These are phyloP conservation scores for Triticum turgidum DNA, from an alignment of 176 grass and related monocot species.

Conservation along the genomic window DNA sequence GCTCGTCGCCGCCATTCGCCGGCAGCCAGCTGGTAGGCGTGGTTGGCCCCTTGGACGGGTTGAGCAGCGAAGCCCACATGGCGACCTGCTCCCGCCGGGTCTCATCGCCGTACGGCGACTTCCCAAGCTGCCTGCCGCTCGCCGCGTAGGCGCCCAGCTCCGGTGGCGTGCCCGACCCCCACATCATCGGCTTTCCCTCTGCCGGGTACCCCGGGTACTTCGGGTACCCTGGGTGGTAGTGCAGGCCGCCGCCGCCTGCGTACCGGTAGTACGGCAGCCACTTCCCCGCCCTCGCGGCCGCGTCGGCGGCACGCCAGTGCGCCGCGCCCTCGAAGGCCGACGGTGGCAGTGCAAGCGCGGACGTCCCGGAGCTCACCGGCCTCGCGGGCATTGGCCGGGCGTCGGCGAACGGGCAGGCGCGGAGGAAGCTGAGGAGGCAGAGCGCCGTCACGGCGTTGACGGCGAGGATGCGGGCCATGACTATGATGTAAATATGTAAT, in stretches of 20 bases:
- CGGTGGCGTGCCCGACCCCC: not conserved
- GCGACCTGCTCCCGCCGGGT: constrained; percentile 43
- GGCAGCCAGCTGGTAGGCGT: constrained; percentile 11
- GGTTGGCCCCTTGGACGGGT: constrained; percentile 11
- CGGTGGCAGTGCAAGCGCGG: not conserved
- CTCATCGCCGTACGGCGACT: not conserved
- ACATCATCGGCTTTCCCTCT: constrained; percentile 18
- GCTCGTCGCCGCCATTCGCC: constrained; percentile 5
- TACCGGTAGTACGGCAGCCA: constrained; percentile 44
- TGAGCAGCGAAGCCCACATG: constrained; percentile 60
- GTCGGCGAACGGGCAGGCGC: not conserved
- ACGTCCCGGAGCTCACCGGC: not conserved
- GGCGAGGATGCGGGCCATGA: constrained; percentile 5
- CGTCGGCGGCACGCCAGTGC: not conserved
- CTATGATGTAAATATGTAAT: constrained; percentile 4
- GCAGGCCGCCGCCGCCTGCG: not conserved
- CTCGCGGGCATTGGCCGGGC: not conserved
- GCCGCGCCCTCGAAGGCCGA: not conserved
- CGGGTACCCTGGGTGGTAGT: constrained; percentile 2
- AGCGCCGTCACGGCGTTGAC: not conserved
- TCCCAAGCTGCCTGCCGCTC: not conserved
- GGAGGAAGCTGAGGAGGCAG: constrained; percentile 14
- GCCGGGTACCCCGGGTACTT: not conserved
- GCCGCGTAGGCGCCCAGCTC: not conserved
- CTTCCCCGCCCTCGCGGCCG: constrained; percentile 25